phyloP scores from a whole-genome alignment of 768 basidiomycete species.

The Calocybe cyanea region DNA sequence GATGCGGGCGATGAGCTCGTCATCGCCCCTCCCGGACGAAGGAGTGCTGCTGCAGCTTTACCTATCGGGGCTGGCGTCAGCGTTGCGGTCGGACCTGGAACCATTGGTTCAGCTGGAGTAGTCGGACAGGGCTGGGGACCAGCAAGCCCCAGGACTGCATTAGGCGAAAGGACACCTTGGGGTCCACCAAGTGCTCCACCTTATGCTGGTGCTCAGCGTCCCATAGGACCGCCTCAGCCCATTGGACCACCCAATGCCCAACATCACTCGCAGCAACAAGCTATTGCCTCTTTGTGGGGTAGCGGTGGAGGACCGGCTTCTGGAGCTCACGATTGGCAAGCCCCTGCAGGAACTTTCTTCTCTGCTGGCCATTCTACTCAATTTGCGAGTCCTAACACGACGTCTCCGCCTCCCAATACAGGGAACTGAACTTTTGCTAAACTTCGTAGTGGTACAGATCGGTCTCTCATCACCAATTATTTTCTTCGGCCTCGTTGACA shows the following conservation, averaged over 20 bases:
- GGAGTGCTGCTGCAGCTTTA: conserved; percentile 34
- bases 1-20: conserved; percentile 83
- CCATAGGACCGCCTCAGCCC: conserved; percentile 28
- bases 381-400: conserved; percentile 45
- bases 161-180: conserved; percentile 27
- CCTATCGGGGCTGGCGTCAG: conserved; percentile 20
- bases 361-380: conserved; percentile 28
- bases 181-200: conserved; percentile 46
- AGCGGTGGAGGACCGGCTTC: conserved; percentile 23
- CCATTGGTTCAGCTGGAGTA: conserved; percentile 9
- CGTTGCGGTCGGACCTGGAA: conserved; percentile 18
- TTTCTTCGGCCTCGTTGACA: conserved; percentile 3
- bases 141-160: conserved; percentile 41
- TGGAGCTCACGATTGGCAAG: conserved; percentile 41
- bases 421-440: conserved; percentile 20
- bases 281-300: conserved; percentile 37
- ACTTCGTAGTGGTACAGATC: conserved; percentile 7
- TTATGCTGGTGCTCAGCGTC: conserved; percentile 27
- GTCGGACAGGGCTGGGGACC: conserved; percentile 50
- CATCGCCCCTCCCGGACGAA: conserved; percentile 37
- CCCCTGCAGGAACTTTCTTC: conserved; percentile 43
- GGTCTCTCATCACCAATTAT: conserved; percentile 4
- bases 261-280: conserved; percentile 19
- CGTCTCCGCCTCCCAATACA: conserved; percentile 44
- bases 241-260: conserved; percentile 21